Conservation (phyloP, 2,329 filamentous ascomycete genomes). For the Capronia epimyces region DNA sequence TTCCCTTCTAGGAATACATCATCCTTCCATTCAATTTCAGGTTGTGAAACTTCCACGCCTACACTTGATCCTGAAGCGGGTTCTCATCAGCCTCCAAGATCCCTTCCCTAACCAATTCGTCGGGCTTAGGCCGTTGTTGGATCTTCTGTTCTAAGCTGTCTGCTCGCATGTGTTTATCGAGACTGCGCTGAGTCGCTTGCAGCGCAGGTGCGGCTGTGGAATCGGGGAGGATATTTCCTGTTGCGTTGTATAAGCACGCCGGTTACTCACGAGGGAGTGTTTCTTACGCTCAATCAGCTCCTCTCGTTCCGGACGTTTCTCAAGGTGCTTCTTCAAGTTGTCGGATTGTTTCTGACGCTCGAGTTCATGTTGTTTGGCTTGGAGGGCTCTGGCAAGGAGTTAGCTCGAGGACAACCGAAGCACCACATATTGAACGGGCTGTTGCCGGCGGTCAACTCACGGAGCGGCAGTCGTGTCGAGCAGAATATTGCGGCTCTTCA, state of each 20-base stretch:
- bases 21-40: not conserved
- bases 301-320: slow-evolving; percentile 61
- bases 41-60: not conserved
- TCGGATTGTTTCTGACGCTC: slow-evolving; percentile 60
- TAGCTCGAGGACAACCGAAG: not conserved
- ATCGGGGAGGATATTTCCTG: slow-evolving; percentile 81
- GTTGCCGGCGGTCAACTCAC: slow-evolving; percentile 38
- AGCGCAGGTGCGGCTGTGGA: slow-evolving; percentile 72
- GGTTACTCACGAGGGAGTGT: slow-evolving; percentile 7
- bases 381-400: slow-evolving; percentile 48
- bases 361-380: slow-evolving; percentile 57
- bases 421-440: not conserved
- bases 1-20: not conserved
- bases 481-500: slow-evolving; percentile 64
- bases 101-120: slow-evolving; percentile 70
- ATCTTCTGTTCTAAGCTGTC: slow-evolving; percentile 85
- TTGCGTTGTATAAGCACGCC: slow-evolving; percentile 14
- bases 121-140: slow-evolving; percentile 67
- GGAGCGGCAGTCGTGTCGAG: slow-evolving; percentile 63
- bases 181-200: slow-evolving; percentile 73
- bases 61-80: slow-evolving; percentile 32
- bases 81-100: slow-evolving; percentile 64
- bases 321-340: slow-evolving; percentile 59
- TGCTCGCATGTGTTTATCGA: slow-evolving; percentile 81
- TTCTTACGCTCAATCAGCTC: slow-evolving; percentile 71